These are phyloP conservation scores for Thecaphora thlaspeos DNA, from an alignment of 1,284 basidiomycete genomes.

Conservation along the genomic window DNA sequence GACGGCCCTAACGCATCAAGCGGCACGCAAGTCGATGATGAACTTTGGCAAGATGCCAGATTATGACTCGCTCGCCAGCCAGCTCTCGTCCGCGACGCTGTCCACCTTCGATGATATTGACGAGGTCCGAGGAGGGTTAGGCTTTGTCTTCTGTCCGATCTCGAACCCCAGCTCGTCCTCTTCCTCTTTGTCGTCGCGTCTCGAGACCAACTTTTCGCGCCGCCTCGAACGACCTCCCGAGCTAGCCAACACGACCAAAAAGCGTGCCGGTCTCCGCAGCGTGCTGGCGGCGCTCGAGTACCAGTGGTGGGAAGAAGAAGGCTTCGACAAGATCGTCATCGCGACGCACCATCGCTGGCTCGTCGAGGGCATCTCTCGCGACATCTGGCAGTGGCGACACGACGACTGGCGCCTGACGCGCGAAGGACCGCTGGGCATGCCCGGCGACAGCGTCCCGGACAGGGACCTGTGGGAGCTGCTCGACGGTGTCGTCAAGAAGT, in stretches of 20 bases:
- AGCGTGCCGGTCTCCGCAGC: conserved; percentile 46
- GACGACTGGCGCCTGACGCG: conserved; percentile 48
- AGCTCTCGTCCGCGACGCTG: no score
- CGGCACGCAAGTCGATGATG: conserved; percentile 25
- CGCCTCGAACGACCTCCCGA: conserved; percentile 48
- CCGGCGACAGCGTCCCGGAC: conserved; percentile 51
- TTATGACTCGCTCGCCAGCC: conserved; percentile 26
- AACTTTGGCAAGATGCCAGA: conserved; percentile 29
- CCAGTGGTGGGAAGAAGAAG: conserved; percentile 49
- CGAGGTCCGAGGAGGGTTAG: conserved; percentile 35
- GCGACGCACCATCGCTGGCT: conserved; percentile 53
- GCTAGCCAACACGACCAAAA: conserved; percentile 18
- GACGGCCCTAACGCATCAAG: conserved; percentile 20
- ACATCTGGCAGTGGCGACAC: conserved; percentile 53
- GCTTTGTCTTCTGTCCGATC: conserved; percentile 37
- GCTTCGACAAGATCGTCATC: conserved; percentile 55
- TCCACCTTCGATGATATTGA: no score
- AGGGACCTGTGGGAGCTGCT: conserved; percentile 55
- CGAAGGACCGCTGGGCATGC: conserved; percentile 30
- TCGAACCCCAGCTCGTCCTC: no score
- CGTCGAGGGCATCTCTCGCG: conserved; percentile 48
- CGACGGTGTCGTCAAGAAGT: conserved; percentile 41
- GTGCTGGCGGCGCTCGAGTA: conserved; percentile 53
- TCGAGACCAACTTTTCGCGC: conserved; percentile 46
- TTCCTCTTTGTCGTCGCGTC: conserved; percentile 10